phyloP scores from a whole-genome alignment of 2,329 filamentous ascomycete genomes.

The Calonectria hongkongensis region DNA sequence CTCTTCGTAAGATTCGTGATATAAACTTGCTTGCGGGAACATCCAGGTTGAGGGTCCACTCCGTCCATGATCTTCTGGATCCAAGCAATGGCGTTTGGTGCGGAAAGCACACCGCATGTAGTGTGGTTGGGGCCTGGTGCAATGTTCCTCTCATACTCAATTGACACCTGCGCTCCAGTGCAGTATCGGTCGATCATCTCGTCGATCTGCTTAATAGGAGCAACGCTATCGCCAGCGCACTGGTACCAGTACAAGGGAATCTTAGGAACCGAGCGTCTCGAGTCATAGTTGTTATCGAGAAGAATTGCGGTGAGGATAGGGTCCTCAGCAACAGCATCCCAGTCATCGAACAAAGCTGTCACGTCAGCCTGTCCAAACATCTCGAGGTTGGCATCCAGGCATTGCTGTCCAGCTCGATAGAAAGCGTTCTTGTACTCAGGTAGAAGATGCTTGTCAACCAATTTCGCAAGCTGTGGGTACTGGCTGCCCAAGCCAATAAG shows the following conservation, averaged over 20 bases:
- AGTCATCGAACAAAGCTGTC: conserved; percentile 63
- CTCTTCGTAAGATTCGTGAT: background rate
- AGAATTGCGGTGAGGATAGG: conserved; percentile 54
- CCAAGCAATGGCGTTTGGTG: background rate
- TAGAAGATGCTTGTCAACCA: conserved; percentile 45
- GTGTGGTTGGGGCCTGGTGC: conserved; percentile 24
- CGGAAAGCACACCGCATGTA: conserved; percentile 18
- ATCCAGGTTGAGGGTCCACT: conserved; percentile 1
- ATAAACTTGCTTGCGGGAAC: background rate
- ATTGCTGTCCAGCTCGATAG: conserved; percentile 53
- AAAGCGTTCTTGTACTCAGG: conserved; percentile 54
- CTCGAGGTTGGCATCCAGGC: conserved; percentile 49
- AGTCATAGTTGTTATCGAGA: conserved; percentile 53
- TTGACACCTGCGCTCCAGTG: conserved; percentile 27
- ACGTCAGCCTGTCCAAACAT: conserved; percentile 61
- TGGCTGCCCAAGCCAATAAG: conserved; percentile 51
- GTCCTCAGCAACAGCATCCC: conserved; percentile 52
- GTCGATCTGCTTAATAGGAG: conserved; percentile 66
- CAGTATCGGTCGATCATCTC: conserved; percentile 65
- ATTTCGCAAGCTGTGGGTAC: conserved; percentile 43
- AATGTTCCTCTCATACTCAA: conserved; percentile 23
- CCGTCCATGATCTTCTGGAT: conserved; percentile 18
- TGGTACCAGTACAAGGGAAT: conserved; percentile 72
- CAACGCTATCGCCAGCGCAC: conserved; percentile 67
- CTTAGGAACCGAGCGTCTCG: conserved; percentile 59